phyloP scores from a whole-genome alignment of 805 yeast species.

The Saccharomycopsis capsularis region DNA sequence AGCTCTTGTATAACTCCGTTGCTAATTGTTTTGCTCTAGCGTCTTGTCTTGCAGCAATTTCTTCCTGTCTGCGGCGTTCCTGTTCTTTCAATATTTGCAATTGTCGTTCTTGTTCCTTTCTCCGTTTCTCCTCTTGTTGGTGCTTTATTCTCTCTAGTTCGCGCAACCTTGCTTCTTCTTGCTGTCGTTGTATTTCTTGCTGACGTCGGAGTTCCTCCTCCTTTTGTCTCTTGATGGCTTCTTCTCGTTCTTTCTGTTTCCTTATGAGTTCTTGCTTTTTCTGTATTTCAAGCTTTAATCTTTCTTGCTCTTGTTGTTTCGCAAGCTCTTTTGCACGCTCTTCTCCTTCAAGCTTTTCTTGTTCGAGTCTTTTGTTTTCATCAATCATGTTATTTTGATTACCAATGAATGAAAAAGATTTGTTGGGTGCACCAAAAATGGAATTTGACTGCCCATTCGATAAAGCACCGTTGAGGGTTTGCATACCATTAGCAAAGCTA shows the following conservation, averaged over 20 bases:
- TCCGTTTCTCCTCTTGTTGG: slow-evolving; percentile 14
- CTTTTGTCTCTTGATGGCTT: slow-evolving; percentile 11
- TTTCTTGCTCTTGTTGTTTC: slow-evolving; percentile 18
- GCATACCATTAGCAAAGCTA: no score
- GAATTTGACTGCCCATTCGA: not conserved
- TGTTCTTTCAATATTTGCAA: slow-evolving; percentile 7
- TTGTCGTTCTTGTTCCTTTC: not conserved
- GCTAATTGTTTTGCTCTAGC: slow-evolving; percentile 32
- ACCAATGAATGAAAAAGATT: not conserved
- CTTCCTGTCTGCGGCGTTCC: slow-evolving; percentile 11
- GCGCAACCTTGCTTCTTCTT: slow-evolving; percentile 14
- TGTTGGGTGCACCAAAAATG: not conserved
- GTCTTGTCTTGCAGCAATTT: not conserved
- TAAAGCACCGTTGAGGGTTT: no score
- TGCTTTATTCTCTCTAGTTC: slow-evolving; percentile 13
- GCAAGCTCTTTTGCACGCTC: slow-evolving; percentile 13
- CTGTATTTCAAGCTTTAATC: not conserved
- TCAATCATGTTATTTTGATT: not conserved
- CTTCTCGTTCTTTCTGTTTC: slow-evolving; percentile 15
- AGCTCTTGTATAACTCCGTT: slow-evolving; percentile 3
- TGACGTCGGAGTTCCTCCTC: slow-evolving; percentile 6
- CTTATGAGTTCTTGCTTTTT: slow-evolving; percentile 1
- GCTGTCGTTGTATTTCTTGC: slow-evolving; percentile 1
- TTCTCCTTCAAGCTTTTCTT: slow-evolving; percentile 9
- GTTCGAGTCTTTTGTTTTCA: not conserved